Conservation (phyloP, 306 rosid genomes). For the Pachyrhizus erosus region DNA sequence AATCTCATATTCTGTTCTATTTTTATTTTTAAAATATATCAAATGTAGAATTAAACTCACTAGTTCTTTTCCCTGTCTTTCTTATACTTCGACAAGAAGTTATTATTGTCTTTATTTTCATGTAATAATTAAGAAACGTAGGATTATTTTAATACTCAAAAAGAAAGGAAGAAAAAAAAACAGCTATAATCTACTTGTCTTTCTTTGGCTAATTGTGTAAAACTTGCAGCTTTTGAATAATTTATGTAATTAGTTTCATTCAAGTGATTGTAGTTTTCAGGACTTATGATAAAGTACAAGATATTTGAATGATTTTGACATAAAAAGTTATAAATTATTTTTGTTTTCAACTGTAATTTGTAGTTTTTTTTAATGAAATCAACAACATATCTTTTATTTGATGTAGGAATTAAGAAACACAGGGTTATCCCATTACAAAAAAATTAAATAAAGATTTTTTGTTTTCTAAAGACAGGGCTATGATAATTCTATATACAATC, state of each 20-base stretch:
- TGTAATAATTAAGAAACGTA: background rate
- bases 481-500: too few species aligned
- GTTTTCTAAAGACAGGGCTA: too few species aligned
- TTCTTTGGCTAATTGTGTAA: background rate
- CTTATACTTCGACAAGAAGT: background rate
- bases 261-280: background rate
- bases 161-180: background rate
- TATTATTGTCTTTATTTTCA: background rate
- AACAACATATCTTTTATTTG: background rate
- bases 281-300: background rate
- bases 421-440: background rate
- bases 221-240: background rate
- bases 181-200: background rate
- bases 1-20: background rate
- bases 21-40: background rate
- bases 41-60: background rate
- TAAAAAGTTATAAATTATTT: background rate
- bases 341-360: background rate
- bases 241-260: background rate
- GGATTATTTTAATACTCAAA: background rate
- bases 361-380: background rate
- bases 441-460: too few species aligned
- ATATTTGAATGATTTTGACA: background rate
- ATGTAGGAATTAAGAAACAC: background rate
- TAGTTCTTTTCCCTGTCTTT: background rate